Evolutionary conservation across 1,139 yeast species (phyloP), one percentile per base, ranked within the genome.

Genomic region (Hansenula lynferdii): DNA sequence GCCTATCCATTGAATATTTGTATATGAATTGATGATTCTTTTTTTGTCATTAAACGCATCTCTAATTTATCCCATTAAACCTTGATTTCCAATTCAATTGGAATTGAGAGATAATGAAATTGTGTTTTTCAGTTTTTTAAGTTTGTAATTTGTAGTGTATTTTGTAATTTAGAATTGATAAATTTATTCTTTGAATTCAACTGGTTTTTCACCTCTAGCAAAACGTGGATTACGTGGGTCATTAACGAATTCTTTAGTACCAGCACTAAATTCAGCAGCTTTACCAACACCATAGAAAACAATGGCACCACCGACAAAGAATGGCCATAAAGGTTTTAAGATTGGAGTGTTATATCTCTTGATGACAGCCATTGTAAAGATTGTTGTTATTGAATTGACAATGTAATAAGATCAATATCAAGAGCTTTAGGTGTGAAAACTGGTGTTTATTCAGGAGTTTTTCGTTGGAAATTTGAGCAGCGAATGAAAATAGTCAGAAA

Each of bases 141-240:
- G 15, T 12, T 7, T 8, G 8, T 15, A n/a, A 15, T 30, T 21
- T 35, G 16, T 25, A n/a, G 4, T 25, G 5, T n/a, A 8, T n/a
- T 11, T 25, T 28, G 12, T 16, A 16, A 14, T 5, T 26, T 14
- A 14, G 14, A n/a, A 14, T 8, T 24, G 8, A 17, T 18, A 22
- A 11, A 27, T 24, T 21, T 40, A 42, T 34, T 45, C 45, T 47
- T 51, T 51, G 37, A 43, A 50, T 54, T 70, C 65, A 46, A 63
- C 59, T 32, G 62, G 58, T 57, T 69, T 70, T 50, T 71, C 80
- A 60, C 80, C 81, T 54, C 69, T 67, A 43, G 65, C 66, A 58
- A 78, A 77, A 64, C 84, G 73, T 60, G 87, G 89, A 70, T 81
- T 79, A 68, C 86, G 79, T 65, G 89, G 89, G 64, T 81, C 87